Conservation (phyloP, 345 rosid genomes). For the Cochlearia excelsa region DNA sequence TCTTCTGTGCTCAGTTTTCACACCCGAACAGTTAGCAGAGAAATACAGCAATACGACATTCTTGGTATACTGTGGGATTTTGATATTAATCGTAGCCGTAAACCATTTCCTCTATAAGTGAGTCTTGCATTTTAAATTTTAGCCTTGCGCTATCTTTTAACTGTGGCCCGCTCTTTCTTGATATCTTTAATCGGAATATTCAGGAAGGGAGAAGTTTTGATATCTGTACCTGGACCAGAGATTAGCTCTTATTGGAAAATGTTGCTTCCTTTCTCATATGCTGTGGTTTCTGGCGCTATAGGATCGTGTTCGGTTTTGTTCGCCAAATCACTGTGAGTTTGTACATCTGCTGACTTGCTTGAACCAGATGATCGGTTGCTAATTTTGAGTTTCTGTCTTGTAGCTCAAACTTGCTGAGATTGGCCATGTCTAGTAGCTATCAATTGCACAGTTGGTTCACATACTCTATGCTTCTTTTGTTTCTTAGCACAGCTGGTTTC, state of each 20-base stretch:
- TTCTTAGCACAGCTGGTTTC: constrained; percentile 97
- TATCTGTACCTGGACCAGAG: constrained; percentile 66
- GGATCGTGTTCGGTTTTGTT: constrained; percentile 98
- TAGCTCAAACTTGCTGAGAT: constrained; percentile 90
- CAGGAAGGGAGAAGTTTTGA: constrained; percentile 88
- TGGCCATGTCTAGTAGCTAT: constrained; percentile 88
- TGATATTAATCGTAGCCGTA: constrained; percentile 62
- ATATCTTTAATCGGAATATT: constrained; percentile 22
- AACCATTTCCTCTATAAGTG: constrained; percentile 82
- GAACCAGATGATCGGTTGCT: background rate
- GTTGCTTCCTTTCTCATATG: constrained; percentile 94
- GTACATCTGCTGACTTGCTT: background rate
- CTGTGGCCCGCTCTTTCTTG: background rate
- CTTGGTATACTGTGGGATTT: constrained; percentile 74
- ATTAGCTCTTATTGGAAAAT: constrained; percentile 75
- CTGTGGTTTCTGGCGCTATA: constrained; percentile 93
- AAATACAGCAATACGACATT: constrained; percentile 84
- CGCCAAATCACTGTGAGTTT: constrained; percentile 95
- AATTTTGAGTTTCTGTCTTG: constrained; percentile 29
- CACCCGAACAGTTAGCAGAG: constrained; percentile 93
- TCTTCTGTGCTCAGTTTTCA: constrained; percentile 62
- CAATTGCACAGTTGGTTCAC: constrained; percentile 95
- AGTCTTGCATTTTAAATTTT: constrained; percentile 16
- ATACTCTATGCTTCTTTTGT: constrained; percentile 91
- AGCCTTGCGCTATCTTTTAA: background rate